phyloP scores from a whole-genome alignment of 208 protist genomes.

The Trypanosoma grayi region DNA sequence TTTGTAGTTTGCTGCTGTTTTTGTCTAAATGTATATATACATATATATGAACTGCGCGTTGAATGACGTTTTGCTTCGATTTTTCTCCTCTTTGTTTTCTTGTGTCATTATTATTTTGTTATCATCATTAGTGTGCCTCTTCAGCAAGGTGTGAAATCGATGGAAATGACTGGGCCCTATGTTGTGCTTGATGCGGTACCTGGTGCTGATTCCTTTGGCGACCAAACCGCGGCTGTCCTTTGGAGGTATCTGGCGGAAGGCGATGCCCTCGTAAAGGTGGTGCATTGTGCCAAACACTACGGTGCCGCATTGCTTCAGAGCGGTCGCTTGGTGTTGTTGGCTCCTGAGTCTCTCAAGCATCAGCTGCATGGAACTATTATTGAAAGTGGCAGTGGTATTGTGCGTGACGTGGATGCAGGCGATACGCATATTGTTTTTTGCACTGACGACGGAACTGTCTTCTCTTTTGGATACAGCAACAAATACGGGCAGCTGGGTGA shows the following conservation, averaged over 20 bases:
- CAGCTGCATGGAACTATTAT: slow-evolving; percentile 26
- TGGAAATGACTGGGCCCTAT: slow-evolving; percentile 6
- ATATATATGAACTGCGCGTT: no score
- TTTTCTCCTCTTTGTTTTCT: slow-evolving; percentile 10
- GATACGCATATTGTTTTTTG: slow-evolving; percentile 79
- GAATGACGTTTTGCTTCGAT: neutral
- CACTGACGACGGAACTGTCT: slow-evolving; percentile 64
- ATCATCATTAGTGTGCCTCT: neutral
- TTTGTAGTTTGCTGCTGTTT: no score
- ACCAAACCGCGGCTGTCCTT: slow-evolving; percentile 19
- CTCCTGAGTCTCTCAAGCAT: slow-evolving; percentile 19
- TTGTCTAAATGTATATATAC: no score
- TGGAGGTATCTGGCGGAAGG: slow-evolving; percentile 17
- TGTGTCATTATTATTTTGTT: no score
- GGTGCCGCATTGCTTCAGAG: slow-evolving; percentile 39
- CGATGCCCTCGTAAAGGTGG: slow-evolving; percentile 39
- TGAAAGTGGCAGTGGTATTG: slow-evolving; percentile 33
- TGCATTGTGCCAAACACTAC: slow-evolving; percentile 39
- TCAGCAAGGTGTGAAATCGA: neutral
- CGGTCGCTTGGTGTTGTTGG: slow-evolving; percentile 43
- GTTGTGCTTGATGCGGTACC: slow-evolving; percentile 14
- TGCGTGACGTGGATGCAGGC: slow-evolving; percentile 73
- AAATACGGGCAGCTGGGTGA: slow-evolving; percentile 81
- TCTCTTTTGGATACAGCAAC: slow-evolving; percentile 77
- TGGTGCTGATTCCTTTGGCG: neutral